A percentile compares a stretch with the other conserved stretches of the same genome.
Conservation (phyloP, 192 early-diverging fungal genomes). For the Coemansia sp. region DNA sequence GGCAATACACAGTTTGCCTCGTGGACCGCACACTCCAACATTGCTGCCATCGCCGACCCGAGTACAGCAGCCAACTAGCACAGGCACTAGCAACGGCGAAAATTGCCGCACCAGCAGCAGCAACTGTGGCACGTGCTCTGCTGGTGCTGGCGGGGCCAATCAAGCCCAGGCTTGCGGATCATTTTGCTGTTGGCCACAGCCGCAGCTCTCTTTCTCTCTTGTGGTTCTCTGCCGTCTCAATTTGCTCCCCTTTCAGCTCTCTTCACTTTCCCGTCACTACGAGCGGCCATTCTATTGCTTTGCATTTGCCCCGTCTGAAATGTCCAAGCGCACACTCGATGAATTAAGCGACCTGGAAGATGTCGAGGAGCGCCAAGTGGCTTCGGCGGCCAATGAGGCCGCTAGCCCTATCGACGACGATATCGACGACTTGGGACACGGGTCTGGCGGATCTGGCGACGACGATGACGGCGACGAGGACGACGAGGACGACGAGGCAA, state of each 20-base stretch:
- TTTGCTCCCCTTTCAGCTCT: neutral
- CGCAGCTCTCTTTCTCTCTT: neutral
- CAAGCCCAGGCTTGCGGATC: neutral
- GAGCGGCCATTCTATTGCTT: neutral
- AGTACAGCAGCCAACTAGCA: neutral
- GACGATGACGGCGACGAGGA: constrained; percentile 1
- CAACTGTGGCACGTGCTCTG: neutral
- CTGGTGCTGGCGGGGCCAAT: neutral
- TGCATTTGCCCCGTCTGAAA: neutral
- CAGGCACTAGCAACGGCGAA: neutral
- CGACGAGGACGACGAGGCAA: constrained; percentile 12
- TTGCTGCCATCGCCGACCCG: neutral
- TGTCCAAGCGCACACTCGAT: neutral
- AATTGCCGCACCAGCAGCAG: neutral
- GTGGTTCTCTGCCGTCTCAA: neutral
- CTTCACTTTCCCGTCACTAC: neutral
- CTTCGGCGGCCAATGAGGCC: neutral
- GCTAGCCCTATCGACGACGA: constrained; percentile 19
- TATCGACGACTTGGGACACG: neutral
- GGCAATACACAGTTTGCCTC: neutral
- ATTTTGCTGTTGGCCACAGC: neutral
- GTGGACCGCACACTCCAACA: neutral
- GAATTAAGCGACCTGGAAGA: neutral
- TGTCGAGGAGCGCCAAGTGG: neutral
- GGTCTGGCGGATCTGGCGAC: constrained; percentile 1